phyloP scores from a whole-genome alignment of 306 rosid genomes.

The Elaeagnus macrophylla region DNA sequence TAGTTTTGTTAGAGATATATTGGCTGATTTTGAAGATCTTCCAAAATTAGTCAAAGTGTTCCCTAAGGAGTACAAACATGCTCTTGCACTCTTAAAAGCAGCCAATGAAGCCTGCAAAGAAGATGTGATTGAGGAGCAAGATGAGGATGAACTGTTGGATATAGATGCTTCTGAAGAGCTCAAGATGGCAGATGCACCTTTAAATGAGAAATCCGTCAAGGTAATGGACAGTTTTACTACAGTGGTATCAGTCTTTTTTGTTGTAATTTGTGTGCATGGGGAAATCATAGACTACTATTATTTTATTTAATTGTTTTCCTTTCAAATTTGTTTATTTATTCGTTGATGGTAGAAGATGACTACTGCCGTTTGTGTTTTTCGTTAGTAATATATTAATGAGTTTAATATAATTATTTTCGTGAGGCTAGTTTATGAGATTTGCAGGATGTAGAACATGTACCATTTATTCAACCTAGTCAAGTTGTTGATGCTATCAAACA shows the following conservation, averaged over 20 bases:
- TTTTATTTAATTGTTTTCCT: background rate
- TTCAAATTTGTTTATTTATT: background rate
- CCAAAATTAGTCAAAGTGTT: constrained; percentile 83
- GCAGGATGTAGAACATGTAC: constrained; percentile 30
- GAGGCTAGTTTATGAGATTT: constrained; percentile 1
- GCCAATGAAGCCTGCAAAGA: constrained; percentile 36
- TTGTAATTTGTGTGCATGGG: too few relatives aligned
- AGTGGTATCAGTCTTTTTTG: too few relatives aligned
- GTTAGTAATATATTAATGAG: background rate
- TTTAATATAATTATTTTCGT: background rate
- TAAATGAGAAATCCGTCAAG: constrained; percentile 51
- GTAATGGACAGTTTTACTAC: constrained; percentile 12
- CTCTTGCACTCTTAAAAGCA: constrained; percentile 53
- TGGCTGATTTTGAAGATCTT: constrained; percentile 53
- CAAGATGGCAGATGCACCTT: constrained; percentile 64
- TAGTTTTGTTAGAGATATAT: constrained; percentile 62
- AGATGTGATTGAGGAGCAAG: constrained; percentile 34
- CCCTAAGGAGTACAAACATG: constrained; percentile 87
- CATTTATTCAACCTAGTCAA: constrained; percentile 57
- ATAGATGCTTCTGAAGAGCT: constrained; percentile 95
- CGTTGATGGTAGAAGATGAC: too few relatives aligned
- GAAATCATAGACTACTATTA: too few relatives aligned
- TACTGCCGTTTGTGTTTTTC: background rate
- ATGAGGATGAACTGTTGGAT: constrained; percentile 41
- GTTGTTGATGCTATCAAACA: constrained; percentile 71